These are phyloP conservation scores for Aeschynomene evenia DNA, from an alignment of 306 rosid genomes.

Conservation along the genomic window DNA sequence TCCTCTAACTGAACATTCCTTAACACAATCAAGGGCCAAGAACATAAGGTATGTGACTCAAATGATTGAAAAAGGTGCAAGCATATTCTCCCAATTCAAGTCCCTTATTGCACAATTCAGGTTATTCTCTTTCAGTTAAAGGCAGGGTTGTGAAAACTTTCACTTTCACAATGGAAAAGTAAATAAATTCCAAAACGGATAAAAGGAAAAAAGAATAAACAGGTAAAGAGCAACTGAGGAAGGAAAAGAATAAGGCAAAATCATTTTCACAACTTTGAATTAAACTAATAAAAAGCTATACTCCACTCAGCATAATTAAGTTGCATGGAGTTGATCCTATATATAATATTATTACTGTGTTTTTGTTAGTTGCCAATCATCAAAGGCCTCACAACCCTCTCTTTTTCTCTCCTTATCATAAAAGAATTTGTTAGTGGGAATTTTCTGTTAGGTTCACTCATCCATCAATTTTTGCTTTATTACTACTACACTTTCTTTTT, in stretches of 20 bases:
- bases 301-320: slow-evolving; percentile 58
- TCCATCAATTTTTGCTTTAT: slow-evolving; percentile 24
- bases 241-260: slow-evolving; percentile 35
- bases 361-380: slow-evolving; percentile 35
- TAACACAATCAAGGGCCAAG: too few relatives aligned
- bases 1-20: too few relatives aligned
- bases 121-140: slow-evolving; percentile 29
- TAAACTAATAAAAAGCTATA: slow-evolving; percentile 49
- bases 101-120: slow-evolving; percentile 33
- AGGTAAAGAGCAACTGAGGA: slow-evolving; percentile 37
- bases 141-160: neutral
- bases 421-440: slow-evolving; percentile 77
- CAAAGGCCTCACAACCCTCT: slow-evolving; percentile 29
- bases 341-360: slow-evolving; percentile 22
- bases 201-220: slow-evolving; percentile 31
- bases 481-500: neutral
- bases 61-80: slow-evolving; percentile 15
- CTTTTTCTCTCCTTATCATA: slow-evolving; percentile 41
- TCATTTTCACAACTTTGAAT: slow-evolving; percentile 45
- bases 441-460: slow-evolving; percentile 60
- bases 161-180: neutral
- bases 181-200: slow-evolving; percentile 21
- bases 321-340: slow-evolving; percentile 61
- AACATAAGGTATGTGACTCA: neutral
- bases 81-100: slow-evolving; percentile 17